Percentiles rank a stretch among this genome's conserved stretches.
Conservation (phyloP, 2,329 filamentous ascomycete species). For the Epichloe coenophiala region DNA sequence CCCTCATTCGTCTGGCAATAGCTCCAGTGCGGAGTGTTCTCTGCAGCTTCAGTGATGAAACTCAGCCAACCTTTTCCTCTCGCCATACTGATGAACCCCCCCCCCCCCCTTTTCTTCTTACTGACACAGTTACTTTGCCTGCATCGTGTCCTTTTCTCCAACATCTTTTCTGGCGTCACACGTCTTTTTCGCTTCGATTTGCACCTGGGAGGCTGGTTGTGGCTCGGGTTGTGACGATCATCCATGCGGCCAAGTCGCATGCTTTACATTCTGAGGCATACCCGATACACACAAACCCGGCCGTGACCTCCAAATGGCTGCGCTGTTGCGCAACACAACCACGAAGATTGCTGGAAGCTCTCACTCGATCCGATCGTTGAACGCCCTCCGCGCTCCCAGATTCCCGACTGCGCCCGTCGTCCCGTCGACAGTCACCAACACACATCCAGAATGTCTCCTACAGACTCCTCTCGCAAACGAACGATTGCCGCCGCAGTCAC, state of each 20-base stretch:
- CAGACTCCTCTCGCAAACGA: conserved; percentile 2
- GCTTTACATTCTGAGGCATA: background rate
- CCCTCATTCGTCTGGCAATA: background rate
- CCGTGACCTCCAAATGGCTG: conserved; percentile 19
- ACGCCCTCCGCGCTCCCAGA: background rate
- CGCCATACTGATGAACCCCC: no score
- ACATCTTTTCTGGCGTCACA: background rate
- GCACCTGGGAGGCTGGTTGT: no score
- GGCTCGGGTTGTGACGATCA: background rate
- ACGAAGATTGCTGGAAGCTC: conserved; percentile 10
- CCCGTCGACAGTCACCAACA: background rate
- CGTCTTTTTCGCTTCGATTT: no score
- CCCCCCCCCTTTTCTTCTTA: no score
- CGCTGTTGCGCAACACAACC: conserved; percentile 11
- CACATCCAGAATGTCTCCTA: background rate
- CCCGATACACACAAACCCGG: background rate
- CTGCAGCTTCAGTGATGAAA: no score
- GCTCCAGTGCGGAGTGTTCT: no score
- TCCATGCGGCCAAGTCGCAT: conserved; percentile 10
- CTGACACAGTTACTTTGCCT: no score
- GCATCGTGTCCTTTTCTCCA: no score
- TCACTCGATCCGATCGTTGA: background rate
- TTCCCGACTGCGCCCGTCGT: background rate
- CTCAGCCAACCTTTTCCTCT: no score
- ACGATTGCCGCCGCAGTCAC: conserved; percentile 8